phyloP scores from a whole-genome alignment of 805 yeast genomes.

The Lipomyces mesembrius region DNA sequence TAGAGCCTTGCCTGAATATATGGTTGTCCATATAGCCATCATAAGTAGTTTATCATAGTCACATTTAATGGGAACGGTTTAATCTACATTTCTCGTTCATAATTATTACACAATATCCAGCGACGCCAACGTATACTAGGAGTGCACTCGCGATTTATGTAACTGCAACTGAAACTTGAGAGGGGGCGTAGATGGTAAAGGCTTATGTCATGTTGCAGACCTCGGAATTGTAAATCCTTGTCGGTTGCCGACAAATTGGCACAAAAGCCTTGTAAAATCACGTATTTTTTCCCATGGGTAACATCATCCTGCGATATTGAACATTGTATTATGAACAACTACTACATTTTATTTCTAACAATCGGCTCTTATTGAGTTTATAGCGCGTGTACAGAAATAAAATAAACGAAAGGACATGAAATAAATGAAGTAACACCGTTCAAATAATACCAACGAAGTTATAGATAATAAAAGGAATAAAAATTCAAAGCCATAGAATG shows the following conservation, averaged over 20 bases:
- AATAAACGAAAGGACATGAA: neutral
- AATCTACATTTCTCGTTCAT: neutral
- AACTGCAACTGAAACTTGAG: too few relatives aligned
- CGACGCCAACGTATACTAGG: neutral
- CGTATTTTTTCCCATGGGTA: neutral
- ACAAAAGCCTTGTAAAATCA: neutral
- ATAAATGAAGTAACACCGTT: neutral
- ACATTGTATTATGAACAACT: neutral
- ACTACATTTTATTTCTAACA: neutral
- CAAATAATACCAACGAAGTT: neutral
- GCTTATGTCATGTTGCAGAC: too few relatives aligned
- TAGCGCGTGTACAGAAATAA: constrained; percentile 1
- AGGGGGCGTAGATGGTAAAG: too few relatives aligned
- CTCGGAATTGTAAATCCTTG: too few relatives aligned
- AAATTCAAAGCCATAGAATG: neutral
- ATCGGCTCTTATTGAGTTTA: neutral
- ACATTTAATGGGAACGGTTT: too few relatives aligned
- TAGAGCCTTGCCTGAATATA: neutral
- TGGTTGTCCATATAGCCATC: constrained; percentile 1
- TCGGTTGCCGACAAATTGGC: neutral
- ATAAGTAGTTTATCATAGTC: neutral
- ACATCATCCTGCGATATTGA: neutral
- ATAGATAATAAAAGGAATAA: constrained; percentile 2
- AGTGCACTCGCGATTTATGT: too few relatives aligned
- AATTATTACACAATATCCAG: neutral